Base-by-base conservation (phyloP, 2,329 filamentous ascomycete species). In the Davidsoniella virescens region DNA sequence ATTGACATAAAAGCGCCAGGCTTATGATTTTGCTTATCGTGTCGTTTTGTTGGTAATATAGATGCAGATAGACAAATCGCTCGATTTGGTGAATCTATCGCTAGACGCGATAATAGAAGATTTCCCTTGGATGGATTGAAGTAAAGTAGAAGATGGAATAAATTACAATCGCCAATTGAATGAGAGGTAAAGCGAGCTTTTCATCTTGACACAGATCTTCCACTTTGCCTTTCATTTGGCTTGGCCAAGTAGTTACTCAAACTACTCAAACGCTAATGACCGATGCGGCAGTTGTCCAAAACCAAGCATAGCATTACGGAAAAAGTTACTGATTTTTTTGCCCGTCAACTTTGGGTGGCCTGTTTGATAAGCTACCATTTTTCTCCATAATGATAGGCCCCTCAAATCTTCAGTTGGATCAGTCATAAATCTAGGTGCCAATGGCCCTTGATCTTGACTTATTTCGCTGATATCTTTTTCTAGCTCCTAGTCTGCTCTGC, bases 21-120 rank as follows among this genome's bases (percentile, higher is more conserved):
- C 44, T 40, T 17, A 25, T 10, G 12, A 16, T 3, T 42, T 33
- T n/a, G 37, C 12, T 29, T 23, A 25, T 43, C 33, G 38, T 17
- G 44, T 20, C n/a, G n/a, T n/a, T 14, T 42, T 18, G 37, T 23
- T 38, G 29, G 12, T 12, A 46, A 46, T 18, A 33, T 7, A 44
- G 38, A 50, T 37, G 17, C 14, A 46, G 41, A 33, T 9, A 33
- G 29, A 33, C 7, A 33, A 33, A 33, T 33, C 29, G 29, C 64
- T 82, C 46, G 18, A 18, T 43, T n/a, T 17, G 16, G 4, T 26
- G 33, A 23, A n/a, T 4, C 25, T 20, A 36, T 48, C 9, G 14
- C 26, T 12, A 9, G 50, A 64, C 58, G 29, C 29, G 29, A 33
- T 33, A 9, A 33, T 12, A 12, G 29, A 9, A 9, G 9, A 33